Conservation (phyloP, 2,329 filamentous ascomycete genomes). For the Cercospora zeina region DNA sequence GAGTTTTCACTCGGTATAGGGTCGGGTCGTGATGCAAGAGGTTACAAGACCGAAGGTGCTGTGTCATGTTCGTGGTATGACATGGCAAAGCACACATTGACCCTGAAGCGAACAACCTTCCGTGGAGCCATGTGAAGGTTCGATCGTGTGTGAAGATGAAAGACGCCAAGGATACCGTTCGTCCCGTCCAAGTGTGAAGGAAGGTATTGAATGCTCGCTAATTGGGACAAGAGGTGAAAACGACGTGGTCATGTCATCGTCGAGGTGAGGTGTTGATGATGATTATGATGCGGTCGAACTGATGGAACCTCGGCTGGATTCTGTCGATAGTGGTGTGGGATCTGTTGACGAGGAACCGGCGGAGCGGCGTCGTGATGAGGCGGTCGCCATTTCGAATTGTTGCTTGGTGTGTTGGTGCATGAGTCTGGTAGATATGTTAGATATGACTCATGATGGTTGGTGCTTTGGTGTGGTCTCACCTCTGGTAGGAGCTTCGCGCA, state of each 20-base stretch:
- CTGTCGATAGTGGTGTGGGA: slow-evolving; percentile 29
- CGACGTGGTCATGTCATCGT: too few species aligned
- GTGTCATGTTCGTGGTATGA: too few species aligned
- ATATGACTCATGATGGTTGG: not conserved
- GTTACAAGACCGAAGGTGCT: too few species aligned
- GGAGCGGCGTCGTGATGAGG: slow-evolving; percentile 48
- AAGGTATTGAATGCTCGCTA: not conserved
- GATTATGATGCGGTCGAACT: slow-evolving; percentile 32
- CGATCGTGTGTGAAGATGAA: not conserved
- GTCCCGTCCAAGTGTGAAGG: not conserved
- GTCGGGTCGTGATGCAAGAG: too few species aligned
- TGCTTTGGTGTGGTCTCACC: slow-evolving; percentile 36
- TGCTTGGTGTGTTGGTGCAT: slow-evolving; percentile 55
- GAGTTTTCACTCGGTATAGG: too few species aligned
- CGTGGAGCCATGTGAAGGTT: too few species aligned
- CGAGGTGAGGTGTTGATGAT: too few species aligned
- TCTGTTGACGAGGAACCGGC: slow-evolving; percentile 26
- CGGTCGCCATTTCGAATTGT: slow-evolving; percentile 50
- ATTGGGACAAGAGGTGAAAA: not conserved
- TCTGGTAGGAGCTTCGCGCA: slow-evolving; percentile 49
- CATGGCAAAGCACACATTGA: too few species aligned
- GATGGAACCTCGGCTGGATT: slow-evolving; percentile 35
- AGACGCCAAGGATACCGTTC: not conserved
- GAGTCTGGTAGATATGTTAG: slow-evolving; percentile 39
- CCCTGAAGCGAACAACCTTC: too few species aligned